These are phyloP conservation scores for Pseudevernia furfuracea DNA, from an alignment of 495 filamentous ascomycete genomes.

Conservation along the genomic window DNA sequence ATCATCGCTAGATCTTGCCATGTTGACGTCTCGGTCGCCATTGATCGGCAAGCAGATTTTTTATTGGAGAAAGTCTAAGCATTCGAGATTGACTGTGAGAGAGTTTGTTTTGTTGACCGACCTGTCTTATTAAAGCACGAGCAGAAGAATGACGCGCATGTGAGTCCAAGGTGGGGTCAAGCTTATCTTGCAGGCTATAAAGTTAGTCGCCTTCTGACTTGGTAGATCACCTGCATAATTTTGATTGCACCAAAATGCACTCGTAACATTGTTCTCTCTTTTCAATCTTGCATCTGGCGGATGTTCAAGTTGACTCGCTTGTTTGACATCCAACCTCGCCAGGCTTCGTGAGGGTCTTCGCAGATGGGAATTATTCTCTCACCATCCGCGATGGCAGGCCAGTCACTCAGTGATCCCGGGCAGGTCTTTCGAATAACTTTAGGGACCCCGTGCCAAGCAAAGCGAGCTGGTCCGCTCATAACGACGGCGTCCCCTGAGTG, in stretches of 20 bases:
- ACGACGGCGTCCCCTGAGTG: conserved; percentile 75
- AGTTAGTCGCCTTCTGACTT: conserved; percentile 11
- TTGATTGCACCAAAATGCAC: too few species aligned
- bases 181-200: conserved; percentile 18
- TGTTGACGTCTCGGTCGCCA: conserved; percentile 16
- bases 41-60: conserved; percentile 1
- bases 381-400: conserved; percentile 50
- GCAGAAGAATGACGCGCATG: conserved; percentile 9
- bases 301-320: conserved; percentile 90
- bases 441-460: conserved; percentile 92
- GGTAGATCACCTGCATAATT: too few species aligned
- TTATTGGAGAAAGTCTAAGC: not conserved
- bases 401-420: conserved; percentile 62
- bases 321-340: conserved; percentile 75
- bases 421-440: conserved; percentile 70
- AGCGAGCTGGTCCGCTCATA: conserved; percentile 69
- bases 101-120: not conserved
- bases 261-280: not conserved
- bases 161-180: conserved; percentile 14
- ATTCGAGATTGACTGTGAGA: not conserved
- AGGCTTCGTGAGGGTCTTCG: conserved; percentile 45
- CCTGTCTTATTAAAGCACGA: not conserved
- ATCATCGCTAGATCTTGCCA: conserved; percentile 42
- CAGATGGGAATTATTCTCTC: conserved; percentile 20
- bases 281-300: conserved; percentile 70